Base-by-base conservation (phyloP, 768 basidiomycete genomes). In the Hortiboletus campestris region DNA sequence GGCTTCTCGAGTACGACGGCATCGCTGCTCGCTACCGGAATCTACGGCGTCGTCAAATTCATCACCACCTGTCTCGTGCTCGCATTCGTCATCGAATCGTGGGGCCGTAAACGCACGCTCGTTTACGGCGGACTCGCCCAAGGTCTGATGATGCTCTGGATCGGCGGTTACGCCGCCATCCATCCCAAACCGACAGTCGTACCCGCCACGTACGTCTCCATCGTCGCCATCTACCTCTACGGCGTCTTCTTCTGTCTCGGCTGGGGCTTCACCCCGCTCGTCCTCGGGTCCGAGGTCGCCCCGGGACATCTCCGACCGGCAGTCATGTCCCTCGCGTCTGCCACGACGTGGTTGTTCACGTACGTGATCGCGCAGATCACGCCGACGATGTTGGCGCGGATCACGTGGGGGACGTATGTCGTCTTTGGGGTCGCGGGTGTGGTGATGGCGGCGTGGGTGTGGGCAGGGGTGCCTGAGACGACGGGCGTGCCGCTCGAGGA, bases 31-130 rank as follows among this genome's bases (percentile, higher is more conserved):
- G 75, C 75, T 2, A 78, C 76, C 0, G 76, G 76, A 11, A 60
- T 78, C 25, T 77, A 77, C 43, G 76, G 76, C 17, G 66, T 75
- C 43, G 72, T 77, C 57, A 78, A 78, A 44, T 72, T 74, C 38
- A 58, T 67, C 44, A 46, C 61, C 17, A 69, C 73, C 3, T 61
- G 55, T 36, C 17, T 74, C 48, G 68, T 65, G 25, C 68, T 77
- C n/a, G 63, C 66, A 2, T 67, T 77, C 47, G 65, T 76, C 25
- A 72, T 77, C 47, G 75, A 77, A 53, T 65, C 72, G 6, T 69
- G 72, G 63, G 75, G 75, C 1, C 69, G 75, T 17, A 76, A 76
- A 59, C 61, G 65, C 25, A 68, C 69, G 17, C 63, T 76, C 17
- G 40, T 76, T 9, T 74, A 68, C 48, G 70, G 75, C 20, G 73